phyloP scores from a whole-genome alignment of 2,329 filamentous ascomycete species.

The Hypoxylon sp. region DNA sequence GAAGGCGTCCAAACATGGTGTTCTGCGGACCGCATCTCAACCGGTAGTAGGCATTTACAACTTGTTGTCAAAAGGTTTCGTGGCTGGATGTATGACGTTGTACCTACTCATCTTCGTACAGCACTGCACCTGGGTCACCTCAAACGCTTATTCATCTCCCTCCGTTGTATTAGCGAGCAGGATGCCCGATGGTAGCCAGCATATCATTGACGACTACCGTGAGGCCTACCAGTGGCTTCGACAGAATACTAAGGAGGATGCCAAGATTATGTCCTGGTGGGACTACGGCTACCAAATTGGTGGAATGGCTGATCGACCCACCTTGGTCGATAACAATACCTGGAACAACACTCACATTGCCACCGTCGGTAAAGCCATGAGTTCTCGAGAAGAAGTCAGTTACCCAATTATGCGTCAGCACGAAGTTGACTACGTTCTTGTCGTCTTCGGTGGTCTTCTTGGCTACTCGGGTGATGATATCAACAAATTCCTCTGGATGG shows the following conservation, averaged over 20 bases:
- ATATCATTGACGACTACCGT: constrained; percentile 99
- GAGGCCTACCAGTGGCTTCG: constrained; percentile 99
- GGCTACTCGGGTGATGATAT: constrained; percentile 99
- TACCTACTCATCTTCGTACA: constrained; percentile 95
- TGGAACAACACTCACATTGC: constrained; percentile 99
- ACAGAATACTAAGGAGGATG: constrained; percentile 94
- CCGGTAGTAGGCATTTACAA: constrained; percentile 89
- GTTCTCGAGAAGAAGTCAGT: constrained; percentile 95
- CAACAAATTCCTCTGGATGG: constrained; percentile 99
- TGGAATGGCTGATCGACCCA: constrained; percentile 98
- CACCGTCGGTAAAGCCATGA: constrained; percentile 99
- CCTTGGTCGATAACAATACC: constrained; percentile 98
- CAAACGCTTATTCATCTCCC: constrained; percentile 97
- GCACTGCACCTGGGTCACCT: constrained; percentile 99
- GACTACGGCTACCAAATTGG: constrained; percentile 99
- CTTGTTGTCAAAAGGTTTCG: constrained; percentile 81
- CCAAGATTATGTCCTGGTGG: constrained; percentile 99
- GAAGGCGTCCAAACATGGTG: constrained; percentile 66
- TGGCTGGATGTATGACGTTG: constrained; percentile 78
- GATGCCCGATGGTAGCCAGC: constrained; percentile 93
- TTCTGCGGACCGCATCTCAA: constrained; percentile 78
- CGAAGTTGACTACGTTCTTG: constrained; percentile 98
- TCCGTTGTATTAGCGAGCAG: constrained; percentile 95
- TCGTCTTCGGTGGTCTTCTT: constrained; percentile 95
- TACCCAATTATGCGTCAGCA: constrained; percentile 99